A percentile compares a stretch with the other conserved stretches of the same genome.
Conservation (phyloP, 495 filamentous ascomycete species). For the Diplogelasinospora grovesii region DNA sequence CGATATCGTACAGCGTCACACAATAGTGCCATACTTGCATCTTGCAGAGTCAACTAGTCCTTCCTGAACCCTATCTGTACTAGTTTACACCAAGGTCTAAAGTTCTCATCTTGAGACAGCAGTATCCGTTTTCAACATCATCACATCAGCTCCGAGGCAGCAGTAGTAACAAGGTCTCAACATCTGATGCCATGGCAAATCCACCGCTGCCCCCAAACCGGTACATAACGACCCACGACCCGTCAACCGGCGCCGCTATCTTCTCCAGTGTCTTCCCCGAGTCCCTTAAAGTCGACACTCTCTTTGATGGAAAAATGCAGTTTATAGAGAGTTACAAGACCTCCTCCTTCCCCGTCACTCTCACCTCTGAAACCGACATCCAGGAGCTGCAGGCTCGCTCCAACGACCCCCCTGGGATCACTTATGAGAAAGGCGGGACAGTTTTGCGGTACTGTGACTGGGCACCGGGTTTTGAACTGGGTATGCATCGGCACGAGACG, state of each 20-base stretch:
- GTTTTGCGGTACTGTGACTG: constrained; percentile 49
- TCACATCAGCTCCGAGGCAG: too few relatives aligned
- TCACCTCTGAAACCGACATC: constrained; percentile 33
- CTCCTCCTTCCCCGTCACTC: constrained; percentile 21
- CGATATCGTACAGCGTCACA: too few relatives aligned
- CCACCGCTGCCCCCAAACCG: constrained; percentile 37
- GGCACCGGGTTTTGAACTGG: constrained; percentile 29
- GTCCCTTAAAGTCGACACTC: constrained; percentile 24
- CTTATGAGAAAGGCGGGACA: constrained; percentile 25
- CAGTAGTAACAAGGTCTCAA: too few relatives aligned
- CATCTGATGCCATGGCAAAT: too few relatives aligned
- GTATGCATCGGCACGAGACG: constrained; percentile 56
- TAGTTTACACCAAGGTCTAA: too few relatives aligned
- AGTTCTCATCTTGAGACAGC: too few relatives aligned
- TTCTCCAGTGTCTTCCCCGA: constrained; percentile 32
- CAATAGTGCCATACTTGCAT: too few relatives aligned
- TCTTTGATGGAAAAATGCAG: constrained; percentile 33
- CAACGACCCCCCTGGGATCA: constrained; percentile 15
- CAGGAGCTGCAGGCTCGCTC: constrained; percentile 30
- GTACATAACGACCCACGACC: constrained; percentile 39
- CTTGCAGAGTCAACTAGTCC: too few relatives aligned
- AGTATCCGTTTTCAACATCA: too few relatives aligned
- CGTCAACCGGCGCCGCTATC: constrained; percentile 31
- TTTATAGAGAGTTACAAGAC: constrained; percentile 37
- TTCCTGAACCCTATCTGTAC: too few relatives aligned